Conservation (phyloP, 352 stramenopile genomes). For the Plasmopara muralis region DNA sequence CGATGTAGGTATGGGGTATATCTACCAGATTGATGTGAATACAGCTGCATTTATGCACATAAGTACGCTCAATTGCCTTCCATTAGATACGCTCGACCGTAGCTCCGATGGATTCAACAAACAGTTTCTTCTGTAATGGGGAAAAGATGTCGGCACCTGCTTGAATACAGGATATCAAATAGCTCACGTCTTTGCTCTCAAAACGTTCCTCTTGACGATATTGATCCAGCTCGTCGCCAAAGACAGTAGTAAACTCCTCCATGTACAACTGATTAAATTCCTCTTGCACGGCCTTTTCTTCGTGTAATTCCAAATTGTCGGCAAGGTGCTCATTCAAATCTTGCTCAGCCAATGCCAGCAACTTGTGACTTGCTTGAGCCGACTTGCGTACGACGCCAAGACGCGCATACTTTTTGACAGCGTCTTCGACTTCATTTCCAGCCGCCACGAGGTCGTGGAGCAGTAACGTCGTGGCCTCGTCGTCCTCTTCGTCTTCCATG, state of each 20-base stretch:
- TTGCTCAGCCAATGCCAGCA: conserved; percentile 43
- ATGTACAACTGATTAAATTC: conserved; percentile 78
- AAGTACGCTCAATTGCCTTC: conserved; percentile 11
- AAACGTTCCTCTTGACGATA: conserved; percentile 84
- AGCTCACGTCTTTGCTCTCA: conserved; percentile 79
- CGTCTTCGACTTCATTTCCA: conserved; percentile 40
- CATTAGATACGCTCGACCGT: too few species aligned
- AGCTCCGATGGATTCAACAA: conserved; percentile 47
- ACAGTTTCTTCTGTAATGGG: conserved; percentile 77
- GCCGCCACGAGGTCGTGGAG: conserved; percentile 54
- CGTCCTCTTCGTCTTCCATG: conserved; percentile 34
- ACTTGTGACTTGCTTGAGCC: conserved; percentile 39
- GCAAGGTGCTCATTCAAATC: conserved; percentile 29
- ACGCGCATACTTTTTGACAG: conserved; percentile 39
- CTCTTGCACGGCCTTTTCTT: conserved; percentile 25
- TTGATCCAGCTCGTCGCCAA: conserved; percentile 77
- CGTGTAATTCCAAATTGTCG: conserved; percentile 2
- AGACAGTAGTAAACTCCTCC: conserved; percentile 78
- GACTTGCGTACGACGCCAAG: conserved; percentile 48
- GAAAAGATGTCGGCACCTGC: conserved; percentile 73
- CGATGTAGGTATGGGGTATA: conserved; percentile 16
- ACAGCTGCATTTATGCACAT: conserved; percentile 26
- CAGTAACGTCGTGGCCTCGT: conserved; percentile 39
- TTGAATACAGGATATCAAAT: conserved; percentile 87
- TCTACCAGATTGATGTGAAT: conserved; percentile 15